Base-by-base conservation (phyloP, 139 green algal genomes). In the Bryopsis sp. region DNA sequence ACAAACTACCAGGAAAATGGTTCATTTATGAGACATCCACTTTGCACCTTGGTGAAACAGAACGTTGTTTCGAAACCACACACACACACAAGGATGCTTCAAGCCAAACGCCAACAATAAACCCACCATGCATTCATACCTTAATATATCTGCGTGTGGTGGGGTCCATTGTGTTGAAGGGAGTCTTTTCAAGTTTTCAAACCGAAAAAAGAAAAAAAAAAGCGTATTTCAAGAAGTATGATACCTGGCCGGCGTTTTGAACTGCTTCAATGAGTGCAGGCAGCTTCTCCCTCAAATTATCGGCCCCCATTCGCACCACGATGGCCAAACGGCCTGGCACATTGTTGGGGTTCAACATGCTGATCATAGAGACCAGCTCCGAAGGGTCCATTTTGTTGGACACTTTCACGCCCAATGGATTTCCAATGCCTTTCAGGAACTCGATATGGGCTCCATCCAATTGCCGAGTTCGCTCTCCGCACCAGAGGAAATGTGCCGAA, bases 401-500 rank as follows among this genome's bases (percentile, higher is more conserved):
- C 28, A 97, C 79, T 80, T 97, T 97, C 70, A 98, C 88, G 47
- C 93, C 93, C 35, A 98, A 86, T 58, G 93, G 93, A 82, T 98
- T 98, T 67, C 78, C 80, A 26, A 99, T 82, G 73, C 95, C 95
- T 36, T 90, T 80, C 77, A 99, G 72, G 82, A 92, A 99, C 79
- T 98, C 95, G 32, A 99, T 76, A 81, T 99, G 95, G 2, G 93
- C 90, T 59, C 87, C 85, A 81, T 99, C 94, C 58, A 98, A 86
- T 84, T 99, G 93, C 11, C 95, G 82, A 1, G 95, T 99, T 69
- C 95, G 87, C 87, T 99, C 94, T 15, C 94, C 94, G 71, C 86
- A 92, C 94, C 94, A 99, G 74, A 99, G 76, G 75, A 97, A 95
- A 86, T 99, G 94, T 5, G 92, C 92, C 39, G 78, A 91, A 85